Evolutionary conservation across 805 yeast genomes (phyloP).

Genomic region (Candida odintsovae): DNA sequence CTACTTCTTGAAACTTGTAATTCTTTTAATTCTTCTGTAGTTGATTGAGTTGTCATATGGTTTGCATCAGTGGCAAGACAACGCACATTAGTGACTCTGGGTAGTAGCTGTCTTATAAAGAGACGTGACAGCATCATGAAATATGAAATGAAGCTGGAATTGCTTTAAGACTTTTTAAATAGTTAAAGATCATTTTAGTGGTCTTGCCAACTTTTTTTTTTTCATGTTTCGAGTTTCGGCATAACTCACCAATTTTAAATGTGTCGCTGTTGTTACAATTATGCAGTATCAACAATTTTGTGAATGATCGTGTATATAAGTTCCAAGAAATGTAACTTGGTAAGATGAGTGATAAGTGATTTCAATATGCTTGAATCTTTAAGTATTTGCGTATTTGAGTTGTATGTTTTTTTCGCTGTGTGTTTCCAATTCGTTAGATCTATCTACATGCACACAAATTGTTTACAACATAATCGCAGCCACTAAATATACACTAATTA

Average conservation of each 20-base stretch:
- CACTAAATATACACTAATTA: too few species aligned
- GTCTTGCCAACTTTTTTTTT: not conserved
- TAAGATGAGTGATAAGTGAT: too few species aligned
- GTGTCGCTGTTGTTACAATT: not conserved
- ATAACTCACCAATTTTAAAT: not conserved
- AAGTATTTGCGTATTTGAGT: too few species aligned
- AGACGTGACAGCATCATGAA: not conserved
- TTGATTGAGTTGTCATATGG: conserved; percentile 3
- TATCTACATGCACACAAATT: too few species aligned
- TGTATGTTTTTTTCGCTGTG: too few species aligned
- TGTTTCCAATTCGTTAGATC: too few species aligned
- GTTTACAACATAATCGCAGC: too few species aligned
- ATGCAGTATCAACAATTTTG: not conserved
- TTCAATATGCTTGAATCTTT: too few species aligned
- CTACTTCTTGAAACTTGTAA: conserved; percentile 11
- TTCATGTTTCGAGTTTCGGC: not conserved
- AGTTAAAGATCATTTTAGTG: not conserved
- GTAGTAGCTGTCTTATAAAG: not conserved
- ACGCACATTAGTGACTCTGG: not conserved
- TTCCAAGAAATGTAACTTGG: too few species aligned
- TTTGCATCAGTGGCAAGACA: not conserved
- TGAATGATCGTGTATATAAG: too few species aligned
- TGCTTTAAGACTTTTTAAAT: not conserved
- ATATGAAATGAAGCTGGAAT: not conserved
- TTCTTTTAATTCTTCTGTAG: not conserved